phyloP scores from a whole-genome alignment of 2,329 filamentous ascomycete species.

The Uncinocarpus reesii region DNA sequence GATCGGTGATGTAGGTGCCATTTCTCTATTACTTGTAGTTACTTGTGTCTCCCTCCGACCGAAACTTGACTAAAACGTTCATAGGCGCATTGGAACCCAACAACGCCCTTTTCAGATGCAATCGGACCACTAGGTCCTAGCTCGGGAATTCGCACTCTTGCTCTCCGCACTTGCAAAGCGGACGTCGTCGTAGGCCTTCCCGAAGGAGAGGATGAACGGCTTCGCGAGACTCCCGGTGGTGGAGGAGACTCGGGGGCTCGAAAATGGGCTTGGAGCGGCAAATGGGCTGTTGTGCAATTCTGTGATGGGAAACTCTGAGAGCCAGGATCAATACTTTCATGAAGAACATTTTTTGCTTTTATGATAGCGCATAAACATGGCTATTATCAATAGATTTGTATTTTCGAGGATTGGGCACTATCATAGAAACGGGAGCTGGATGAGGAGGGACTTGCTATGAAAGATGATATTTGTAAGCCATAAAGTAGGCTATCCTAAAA shows the following conservation, averaged over 20 bases:
- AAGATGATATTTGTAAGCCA: too few species aligned
- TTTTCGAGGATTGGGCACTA: too few species aligned
- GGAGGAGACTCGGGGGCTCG: constrained; percentile 60
- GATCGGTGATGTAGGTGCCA: constrained; percentile 62
- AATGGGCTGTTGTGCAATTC: constrained; percentile 91
- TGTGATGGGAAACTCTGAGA: constrained; percentile 51
- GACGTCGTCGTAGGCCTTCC: constrained; percentile 88
- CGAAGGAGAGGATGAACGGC: constrained; percentile 68
- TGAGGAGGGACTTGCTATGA: too few species aligned
- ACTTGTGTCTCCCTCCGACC: neutral
- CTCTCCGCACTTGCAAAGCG: constrained; percentile 89
- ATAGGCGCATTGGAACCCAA: constrained; percentile 69
- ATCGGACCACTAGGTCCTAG: constrained; percentile 74
- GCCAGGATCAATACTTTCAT: too few species aligned
- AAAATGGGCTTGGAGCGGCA: constrained; percentile 91
- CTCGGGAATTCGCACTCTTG: constrained; percentile 74
- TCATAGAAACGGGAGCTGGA: too few species aligned
- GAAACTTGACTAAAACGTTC: constrained; percentile 6
- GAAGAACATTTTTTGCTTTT: too few species aligned
- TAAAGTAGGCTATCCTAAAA: too few species aligned
- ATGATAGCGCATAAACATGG: too few species aligned
- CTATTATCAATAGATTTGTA: too few species aligned
- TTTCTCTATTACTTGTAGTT: neutral
- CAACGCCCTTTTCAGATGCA: constrained; percentile 73
- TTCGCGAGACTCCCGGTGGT: constrained; percentile 57